Base-by-base conservation (phyloP, 139 green algal genomes). In the Limnomonas spitsbergensis region DNA sequence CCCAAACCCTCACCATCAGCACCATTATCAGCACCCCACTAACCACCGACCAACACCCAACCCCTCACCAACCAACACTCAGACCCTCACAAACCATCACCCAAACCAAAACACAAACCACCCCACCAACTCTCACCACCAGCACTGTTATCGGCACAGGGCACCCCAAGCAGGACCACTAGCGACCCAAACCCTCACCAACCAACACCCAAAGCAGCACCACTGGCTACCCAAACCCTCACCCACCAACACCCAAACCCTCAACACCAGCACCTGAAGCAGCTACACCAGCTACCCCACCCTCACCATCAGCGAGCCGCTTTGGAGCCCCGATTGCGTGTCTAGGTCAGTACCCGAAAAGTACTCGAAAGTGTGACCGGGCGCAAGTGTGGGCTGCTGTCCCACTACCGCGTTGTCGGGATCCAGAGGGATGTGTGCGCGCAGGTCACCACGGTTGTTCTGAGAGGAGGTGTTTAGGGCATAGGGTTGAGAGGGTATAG, bases 141-240 rank as follows among this genome's bases (percentile, higher is more conserved):
- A 29, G 68, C 6, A 47, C 35, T 42, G 35, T 20, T 6, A 7
- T 74, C 7, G n/a, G n/a, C 36, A 74, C 7, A 74, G 29, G 14
- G 4, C 20, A 32, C 7, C 4, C 6, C 4, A 9, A 32, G 34
- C 36, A 47, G 35, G 29, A 14, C 29, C 34, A 31, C 35, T 42
- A 47, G 35, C 40, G 7, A 47, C 9, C 35, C 36, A 29, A 42
- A 42, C 4, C 35, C 9, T 40, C 68, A 53, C 7, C 34, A 27
- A 32, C 20, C 24, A 14, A 26, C 56, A 26, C 56, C 4, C 14
- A 4, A 32, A 35, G 20, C 20, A 14, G n/a, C 56, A 34, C 7
- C 42, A 54, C 42, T 27, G 7, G 6, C 42, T 54, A 86, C 7
- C 92, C 91, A 40, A 90, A 81, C 3, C 83, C 20, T 9, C 86